phyloP scores from a whole-genome alignment of 75 land plant species.

The Ceratopteris richardii region DNA sequence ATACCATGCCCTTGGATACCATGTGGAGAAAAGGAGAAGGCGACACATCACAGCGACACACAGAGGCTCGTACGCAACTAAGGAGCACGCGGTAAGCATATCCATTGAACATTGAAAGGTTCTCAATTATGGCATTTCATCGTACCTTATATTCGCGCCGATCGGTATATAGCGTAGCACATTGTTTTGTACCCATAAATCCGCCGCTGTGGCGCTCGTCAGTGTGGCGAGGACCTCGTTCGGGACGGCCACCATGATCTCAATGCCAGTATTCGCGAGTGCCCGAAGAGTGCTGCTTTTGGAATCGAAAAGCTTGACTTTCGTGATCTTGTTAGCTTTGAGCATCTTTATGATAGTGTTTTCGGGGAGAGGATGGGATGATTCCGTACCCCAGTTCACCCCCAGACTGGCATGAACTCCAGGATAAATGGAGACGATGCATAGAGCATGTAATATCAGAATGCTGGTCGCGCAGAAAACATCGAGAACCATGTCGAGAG shows the following conservation, averaged over 20 bases:
- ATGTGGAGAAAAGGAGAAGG: too few relatives aligned
- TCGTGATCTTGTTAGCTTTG: conserved; percentile 40
- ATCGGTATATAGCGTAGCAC: conserved; percentile 24
- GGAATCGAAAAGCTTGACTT: conserved; percentile 74
- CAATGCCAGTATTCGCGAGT: conserved; percentile 42
- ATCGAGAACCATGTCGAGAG: too few relatives aligned
- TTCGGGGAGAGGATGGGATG: conserved; percentile 36
- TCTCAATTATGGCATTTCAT: too few relatives aligned
- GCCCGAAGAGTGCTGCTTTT: conserved; percentile 37
- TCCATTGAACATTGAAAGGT: too few relatives aligned
- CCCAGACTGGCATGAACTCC: conserved; percentile 20
- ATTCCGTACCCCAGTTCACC: conserved; percentile 64
- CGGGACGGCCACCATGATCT: conserved; percentile 71
- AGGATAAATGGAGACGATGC: too few relatives aligned
- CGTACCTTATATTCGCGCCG: conserved; percentile 40
- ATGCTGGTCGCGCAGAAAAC: too few relatives aligned
- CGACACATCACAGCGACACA: too few relatives aligned
- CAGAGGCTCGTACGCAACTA: too few relatives aligned
- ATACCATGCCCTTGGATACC: too few relatives aligned
- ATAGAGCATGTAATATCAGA: too few relatives aligned
- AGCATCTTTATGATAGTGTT: conserved; percentile 35
- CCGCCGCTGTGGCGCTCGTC: conserved; percentile 16
- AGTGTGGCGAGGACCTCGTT: conserved; percentile 44
- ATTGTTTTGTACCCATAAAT: conserved; percentile 39
- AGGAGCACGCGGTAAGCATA: too few relatives aligned